These are phyloP conservation scores for Capsella bursapastoris DNA, from an alignment of 345 rosid genomes.

Conservation along the genomic window DNA sequence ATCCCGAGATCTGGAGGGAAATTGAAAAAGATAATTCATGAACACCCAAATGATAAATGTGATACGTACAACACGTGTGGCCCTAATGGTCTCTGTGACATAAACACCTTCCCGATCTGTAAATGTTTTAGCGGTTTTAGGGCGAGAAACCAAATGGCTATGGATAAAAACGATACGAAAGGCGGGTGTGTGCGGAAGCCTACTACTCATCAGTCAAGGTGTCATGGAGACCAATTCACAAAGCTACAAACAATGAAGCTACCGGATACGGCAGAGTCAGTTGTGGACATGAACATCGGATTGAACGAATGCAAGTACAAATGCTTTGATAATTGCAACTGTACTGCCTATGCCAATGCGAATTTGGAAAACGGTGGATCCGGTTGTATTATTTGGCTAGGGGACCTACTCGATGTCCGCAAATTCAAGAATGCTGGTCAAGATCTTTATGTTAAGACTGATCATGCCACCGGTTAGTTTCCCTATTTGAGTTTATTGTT, in stretches of 20 bases:
- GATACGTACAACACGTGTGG: background rate
- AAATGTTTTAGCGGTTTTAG: background rate
- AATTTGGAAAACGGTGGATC: background rate
- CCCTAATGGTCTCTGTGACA: background rate
- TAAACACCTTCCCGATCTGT: background rate
- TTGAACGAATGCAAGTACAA: background rate
- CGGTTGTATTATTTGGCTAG: background rate
- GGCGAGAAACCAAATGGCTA: background rate
- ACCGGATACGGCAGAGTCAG: background rate
- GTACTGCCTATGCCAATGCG: background rate
- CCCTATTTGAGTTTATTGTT: no score
- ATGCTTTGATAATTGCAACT: background rate
- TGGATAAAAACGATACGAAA: no score
- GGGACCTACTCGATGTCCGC: background rate
- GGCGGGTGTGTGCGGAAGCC: background rate
- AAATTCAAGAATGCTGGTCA: background rate
- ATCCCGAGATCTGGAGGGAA: background rate
- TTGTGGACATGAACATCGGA: background rate
- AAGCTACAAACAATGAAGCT: background rate
- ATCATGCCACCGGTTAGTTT: background rate
- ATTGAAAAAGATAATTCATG: background rate
- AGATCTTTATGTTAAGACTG: background rate
- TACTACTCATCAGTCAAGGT: background rate
- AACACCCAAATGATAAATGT: background rate
- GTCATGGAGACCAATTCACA: background rate